These are phyloP conservation scores for Talaromyces marneffei DNA, from an alignment of 2,329 filamentous ascomycete species.

Conservation along the genomic window DNA sequence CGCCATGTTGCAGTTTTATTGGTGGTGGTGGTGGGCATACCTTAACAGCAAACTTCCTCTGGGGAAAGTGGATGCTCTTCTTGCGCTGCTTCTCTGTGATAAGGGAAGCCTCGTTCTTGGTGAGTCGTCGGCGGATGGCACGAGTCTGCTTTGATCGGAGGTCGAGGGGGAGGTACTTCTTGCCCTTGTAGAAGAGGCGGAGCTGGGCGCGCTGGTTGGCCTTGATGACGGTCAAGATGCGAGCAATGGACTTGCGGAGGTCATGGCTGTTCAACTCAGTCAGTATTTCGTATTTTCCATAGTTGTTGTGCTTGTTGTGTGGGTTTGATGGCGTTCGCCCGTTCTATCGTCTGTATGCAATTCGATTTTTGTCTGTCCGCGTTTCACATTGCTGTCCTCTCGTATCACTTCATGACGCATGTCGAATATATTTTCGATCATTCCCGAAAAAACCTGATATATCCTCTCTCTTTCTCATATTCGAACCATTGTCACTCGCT, in stretches of 20 bases:
- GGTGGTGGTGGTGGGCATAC: constrained; percentile 47
- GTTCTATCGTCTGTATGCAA: constrained; percentile 8
- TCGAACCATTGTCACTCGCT: not conserved
- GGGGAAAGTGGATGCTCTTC: constrained; percentile 91
- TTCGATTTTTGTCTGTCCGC: not conserved
- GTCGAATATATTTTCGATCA: not conserved
- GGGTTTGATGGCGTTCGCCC: not conserved
- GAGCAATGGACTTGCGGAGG: constrained; percentile 98
- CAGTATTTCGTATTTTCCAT: not conserved
- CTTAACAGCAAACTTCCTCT: constrained; percentile 99
- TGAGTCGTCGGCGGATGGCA: constrained; percentile 92
- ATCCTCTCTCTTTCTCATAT: constrained; percentile 4
- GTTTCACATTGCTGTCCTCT: not conserved
- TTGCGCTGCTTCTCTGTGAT: constrained; percentile 95
- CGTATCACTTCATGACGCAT: not conserved
- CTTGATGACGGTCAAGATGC: constrained; percentile 99
- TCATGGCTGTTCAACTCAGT: constrained; percentile 64
- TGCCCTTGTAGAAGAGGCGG: constrained; percentile 99
- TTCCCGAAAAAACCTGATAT: not conserved
- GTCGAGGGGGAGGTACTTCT: constrained; percentile 98
- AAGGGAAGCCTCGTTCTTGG: constrained; percentile 78
- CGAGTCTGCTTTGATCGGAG: constrained; percentile 98
- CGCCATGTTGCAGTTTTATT: too few relatives aligned
- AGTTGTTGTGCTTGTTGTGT: not conserved
- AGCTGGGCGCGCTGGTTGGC: constrained; percentile 98